phyloP scores from a whole-genome alignment of 2,329 filamentous ascomycete species.

The Colletotrichum horii region DNA sequence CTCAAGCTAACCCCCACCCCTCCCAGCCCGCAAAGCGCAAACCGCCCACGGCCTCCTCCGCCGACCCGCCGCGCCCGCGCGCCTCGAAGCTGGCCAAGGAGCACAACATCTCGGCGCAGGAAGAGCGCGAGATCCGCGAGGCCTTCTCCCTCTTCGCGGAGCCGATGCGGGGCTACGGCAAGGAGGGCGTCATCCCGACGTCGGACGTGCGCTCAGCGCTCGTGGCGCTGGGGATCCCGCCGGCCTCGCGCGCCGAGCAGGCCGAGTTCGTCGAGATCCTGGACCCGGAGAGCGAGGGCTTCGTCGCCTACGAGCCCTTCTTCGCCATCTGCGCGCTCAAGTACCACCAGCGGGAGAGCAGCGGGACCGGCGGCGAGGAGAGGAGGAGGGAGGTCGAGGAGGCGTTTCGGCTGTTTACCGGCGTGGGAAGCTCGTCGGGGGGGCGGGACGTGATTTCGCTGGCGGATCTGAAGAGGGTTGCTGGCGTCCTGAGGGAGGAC shows the following conservation, averaged over 20 bases:
- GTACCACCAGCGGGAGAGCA: conserved; percentile 65
- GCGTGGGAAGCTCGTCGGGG: conserved; percentile 36
- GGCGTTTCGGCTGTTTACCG: conserved; percentile 83
- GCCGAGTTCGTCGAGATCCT: conserved; percentile 78
- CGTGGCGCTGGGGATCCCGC: conserved; percentile 81
- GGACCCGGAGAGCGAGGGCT: conserved; percentile 82
- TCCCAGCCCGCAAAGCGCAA: conserved; percentile 62
- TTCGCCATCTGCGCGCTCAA: conserved; percentile 89
- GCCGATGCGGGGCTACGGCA: conserved; percentile 63
- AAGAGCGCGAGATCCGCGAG: conserved; percentile 90
- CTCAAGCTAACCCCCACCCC: background rate
- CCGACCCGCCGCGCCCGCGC: conserved; percentile 48
- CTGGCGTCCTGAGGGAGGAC: conserved; percentile 81
- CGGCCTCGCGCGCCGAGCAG: conserved; percentile 68
- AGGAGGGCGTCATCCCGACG: conserved; percentile 72
- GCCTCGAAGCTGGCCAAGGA: conserved; percentile 92
- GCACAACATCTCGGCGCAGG: conserved; percentile 80
- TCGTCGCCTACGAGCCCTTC: conserved; percentile 80
- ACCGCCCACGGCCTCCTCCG: conserved; percentile 33
- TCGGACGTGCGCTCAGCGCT: conserved; percentile 74
- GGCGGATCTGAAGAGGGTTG: conserved; percentile 77
- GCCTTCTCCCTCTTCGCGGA: conserved; percentile 84
- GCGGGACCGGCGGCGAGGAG: background rate
- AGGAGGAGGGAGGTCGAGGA: conserved; percentile 75
- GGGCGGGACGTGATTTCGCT: conserved; percentile 71